These are phyloP conservation scores for Daldinia decipiens DNA, from an alignment of 495 filamentous ascomycete genomes.

Conservation along the genomic window DNA sequence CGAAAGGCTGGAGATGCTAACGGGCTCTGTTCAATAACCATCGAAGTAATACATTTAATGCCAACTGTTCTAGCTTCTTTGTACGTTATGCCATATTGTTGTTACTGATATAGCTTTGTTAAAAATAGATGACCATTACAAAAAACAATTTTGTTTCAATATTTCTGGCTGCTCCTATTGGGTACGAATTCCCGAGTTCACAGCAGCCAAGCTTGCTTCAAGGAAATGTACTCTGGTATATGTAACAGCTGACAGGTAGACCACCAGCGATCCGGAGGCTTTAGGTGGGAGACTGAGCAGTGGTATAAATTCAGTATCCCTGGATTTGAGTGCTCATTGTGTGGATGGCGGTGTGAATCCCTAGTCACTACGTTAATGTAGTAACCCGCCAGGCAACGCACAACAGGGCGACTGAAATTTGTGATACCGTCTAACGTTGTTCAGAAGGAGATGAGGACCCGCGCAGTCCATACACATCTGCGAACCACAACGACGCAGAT, in stretches of 20 bases:
- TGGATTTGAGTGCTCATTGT: neutral
- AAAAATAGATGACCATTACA: neutral
- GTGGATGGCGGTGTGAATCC: neutral
- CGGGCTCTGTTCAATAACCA: neutral
- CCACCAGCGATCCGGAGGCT: neutral
- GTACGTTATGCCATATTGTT: neutral
- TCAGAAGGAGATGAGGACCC: constrained; percentile 16
- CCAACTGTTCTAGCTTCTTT: neutral
- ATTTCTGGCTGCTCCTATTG: neutral
- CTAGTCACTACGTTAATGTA: neutral
- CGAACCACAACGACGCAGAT: constrained; percentile 15
- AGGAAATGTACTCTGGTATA: neutral
- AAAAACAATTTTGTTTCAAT: neutral
- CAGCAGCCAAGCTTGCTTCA: neutral
- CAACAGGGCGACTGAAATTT: constrained; percentile 6
- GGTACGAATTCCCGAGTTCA: constrained; percentile 1
- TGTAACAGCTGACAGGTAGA: neutral
- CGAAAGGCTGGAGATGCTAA: neutral
- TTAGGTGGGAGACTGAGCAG: neutral
- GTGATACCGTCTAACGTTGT: constrained; percentile 14
- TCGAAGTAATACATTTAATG: neutral
- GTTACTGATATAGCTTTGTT: neutral
- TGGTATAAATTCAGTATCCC: neutral
- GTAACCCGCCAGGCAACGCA: constrained; percentile 5
- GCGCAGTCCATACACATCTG: constrained; percentile 8